These are phyloP conservation scores for Chamaecyparis obtusa DNA, from an alignment of 75 land plant genomes.

Conservation along the genomic window DNA sequence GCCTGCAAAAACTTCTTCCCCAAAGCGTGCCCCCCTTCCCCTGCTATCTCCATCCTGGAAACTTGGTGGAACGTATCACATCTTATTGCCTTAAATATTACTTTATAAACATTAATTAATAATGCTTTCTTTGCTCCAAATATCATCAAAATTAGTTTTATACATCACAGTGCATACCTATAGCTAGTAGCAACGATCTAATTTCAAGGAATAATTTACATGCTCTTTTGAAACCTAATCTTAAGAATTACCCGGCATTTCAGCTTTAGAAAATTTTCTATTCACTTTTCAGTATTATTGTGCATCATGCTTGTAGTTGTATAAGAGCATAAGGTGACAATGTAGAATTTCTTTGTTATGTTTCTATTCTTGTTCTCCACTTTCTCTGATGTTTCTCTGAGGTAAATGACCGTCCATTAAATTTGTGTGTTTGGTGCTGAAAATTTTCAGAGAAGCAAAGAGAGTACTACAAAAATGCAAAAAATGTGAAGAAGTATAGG, in stretches of 20 bases:
- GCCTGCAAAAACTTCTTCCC: too few relatives aligned
- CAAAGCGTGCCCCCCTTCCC: too few relatives aligned
- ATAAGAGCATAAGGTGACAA: not conserved
- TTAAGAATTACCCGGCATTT: not conserved
- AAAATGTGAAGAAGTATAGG: conserved; percentile 48
- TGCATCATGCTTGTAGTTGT: not conserved
- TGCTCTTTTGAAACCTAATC: not conserved
- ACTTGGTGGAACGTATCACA: too few relatives aligned
- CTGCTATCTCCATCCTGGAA: too few relatives aligned
- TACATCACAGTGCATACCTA: too few relatives aligned
- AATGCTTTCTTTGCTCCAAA: too few relatives aligned
- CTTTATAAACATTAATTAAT: too few relatives aligned
- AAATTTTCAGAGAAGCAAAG: conserved; percentile 45
- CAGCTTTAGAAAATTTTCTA: not conserved
- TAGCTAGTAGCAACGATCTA: too few relatives aligned
- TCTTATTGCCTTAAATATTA: too few relatives aligned
- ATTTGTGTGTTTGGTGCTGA: not conserved
- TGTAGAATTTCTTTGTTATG: not conserved
- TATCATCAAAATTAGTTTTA: too few relatives aligned
- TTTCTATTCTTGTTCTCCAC: not conserved
- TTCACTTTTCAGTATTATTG: not conserved
- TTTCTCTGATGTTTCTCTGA: not conserved
- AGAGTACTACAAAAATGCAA: conserved; percentile 63
- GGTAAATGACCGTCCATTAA: not conserved
- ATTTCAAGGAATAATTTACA: too few relatives aligned